Percentiles rank a stretch among this genome's conserved stretches.
Evolutionary conservation across 164 flowering plant genomes (phyloP).

Genomic region (Stephania japonica): DNA sequence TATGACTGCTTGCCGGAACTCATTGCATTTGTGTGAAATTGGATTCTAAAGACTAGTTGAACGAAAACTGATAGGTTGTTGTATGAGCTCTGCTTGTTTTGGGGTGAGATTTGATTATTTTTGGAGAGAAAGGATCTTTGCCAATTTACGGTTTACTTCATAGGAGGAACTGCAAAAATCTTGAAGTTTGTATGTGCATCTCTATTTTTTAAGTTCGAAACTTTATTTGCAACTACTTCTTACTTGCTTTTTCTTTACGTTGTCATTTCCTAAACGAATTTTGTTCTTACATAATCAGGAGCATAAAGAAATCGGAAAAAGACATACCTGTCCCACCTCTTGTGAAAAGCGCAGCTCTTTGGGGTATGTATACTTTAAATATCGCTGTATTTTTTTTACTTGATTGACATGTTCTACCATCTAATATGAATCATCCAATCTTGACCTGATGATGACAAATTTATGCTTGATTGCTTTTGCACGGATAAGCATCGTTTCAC

Average conservation of each 20-base stretch:
- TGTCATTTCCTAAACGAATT: background rate
- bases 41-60: too few species aligned
- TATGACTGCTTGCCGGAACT: too few species aligned
- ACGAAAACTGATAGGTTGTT: too few species aligned
- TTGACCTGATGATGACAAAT: background rate
- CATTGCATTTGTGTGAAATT: too few species aligned
- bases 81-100: too few species aligned
- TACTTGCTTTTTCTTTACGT: background rate
- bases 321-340: slow-evolving; percentile 96
- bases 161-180: background rate
- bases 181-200: background rate
- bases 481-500: too few species aligned
- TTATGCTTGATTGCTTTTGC: background rate
- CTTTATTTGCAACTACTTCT: background rate
- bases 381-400: background rate
- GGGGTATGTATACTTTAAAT: slow-evolving; percentile 47
- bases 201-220: background rate
- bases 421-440: background rate
- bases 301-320: slow-evolving; percentile 71
- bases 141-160: background rate
- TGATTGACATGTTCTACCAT: background rate
- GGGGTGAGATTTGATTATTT: too few species aligned
- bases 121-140: too few species aligned
- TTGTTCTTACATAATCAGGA: slow-evolving; percentile 39
- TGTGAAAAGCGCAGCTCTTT: slow-evolving; percentile 81